A percentile compares a stretch with the other conserved stretches of the same genome.
Evolutionary conservation across 192 early-diverging fungal genomes (phyloP).

Genomic region (Glomus cerebriforme): DNA sequence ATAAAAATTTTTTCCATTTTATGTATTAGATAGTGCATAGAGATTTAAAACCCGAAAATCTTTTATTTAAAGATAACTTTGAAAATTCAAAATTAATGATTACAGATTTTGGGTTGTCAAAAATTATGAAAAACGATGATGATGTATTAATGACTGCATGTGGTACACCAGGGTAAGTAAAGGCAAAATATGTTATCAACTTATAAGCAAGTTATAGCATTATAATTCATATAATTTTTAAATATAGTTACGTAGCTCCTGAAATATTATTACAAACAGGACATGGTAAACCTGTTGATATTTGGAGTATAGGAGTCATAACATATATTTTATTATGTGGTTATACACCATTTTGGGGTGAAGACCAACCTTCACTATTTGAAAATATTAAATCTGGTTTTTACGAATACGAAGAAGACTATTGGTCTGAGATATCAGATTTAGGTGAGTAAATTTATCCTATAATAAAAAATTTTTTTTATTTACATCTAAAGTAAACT

Average conservation of each 20-base stretch:
- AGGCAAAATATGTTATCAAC: not conserved
- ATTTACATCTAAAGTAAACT: not conserved
- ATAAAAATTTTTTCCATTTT: not conserved
- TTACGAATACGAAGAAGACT: slow-evolving; percentile 71
- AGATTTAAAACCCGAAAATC: slow-evolving; percentile 86
- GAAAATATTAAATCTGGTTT: slow-evolving; percentile 66
- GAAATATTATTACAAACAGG: slow-evolving; percentile 86
- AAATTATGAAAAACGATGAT: slow-evolving; percentile 68
- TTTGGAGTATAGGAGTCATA: slow-evolving; percentile 95
- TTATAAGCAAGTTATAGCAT: not conserved
- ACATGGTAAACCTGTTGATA: slow-evolving; percentile 91
- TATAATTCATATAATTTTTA: not conserved
- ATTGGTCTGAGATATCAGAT: slow-evolving; percentile 82
- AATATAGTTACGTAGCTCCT: slow-evolving; percentile 67
- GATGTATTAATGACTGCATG: slow-evolving; percentile 85
- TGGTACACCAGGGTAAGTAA: slow-evolving; percentile 75
- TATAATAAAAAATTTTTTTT: not conserved
- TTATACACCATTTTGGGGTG: slow-evolving; percentile 72
- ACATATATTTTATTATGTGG: slow-evolving; percentile 84
- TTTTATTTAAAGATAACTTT: slow-evolving; percentile 68
- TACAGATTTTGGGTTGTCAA: slow-evolving; percentile 87
- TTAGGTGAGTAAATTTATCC: slow-evolving; percentile 35
- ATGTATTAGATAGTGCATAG: slow-evolving; percentile 82
- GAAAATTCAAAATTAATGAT: slow-evolving; percentile 79
- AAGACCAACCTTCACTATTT: slow-evolving; percentile 63